Percentiles rank a stretch among this genome's conserved stretches.
Conservation (phyloP, 1,284 basidiomycete species). For the Tremellales sp. region DNA sequence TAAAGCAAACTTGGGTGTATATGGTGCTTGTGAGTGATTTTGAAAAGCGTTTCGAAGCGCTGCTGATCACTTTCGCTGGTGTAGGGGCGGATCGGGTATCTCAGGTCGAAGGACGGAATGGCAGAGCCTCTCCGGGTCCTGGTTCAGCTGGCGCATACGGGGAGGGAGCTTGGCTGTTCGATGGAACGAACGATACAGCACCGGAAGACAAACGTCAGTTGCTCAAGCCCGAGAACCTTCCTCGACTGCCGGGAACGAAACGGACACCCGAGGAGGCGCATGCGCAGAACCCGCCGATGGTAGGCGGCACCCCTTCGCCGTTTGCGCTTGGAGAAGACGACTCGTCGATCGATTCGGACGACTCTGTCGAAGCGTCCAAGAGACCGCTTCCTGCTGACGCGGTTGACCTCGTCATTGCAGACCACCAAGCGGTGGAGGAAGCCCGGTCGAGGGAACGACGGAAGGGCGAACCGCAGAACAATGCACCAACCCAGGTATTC, state of each 20-base stretch:
- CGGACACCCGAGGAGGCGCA: no score
- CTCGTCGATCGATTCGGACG: conserved; percentile 44
- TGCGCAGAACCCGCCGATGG: no score
- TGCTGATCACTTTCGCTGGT: no score
- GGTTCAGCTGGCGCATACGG: no score
- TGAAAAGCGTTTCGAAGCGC: no score
- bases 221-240: no score
- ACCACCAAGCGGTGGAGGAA: conserved; percentile 46
- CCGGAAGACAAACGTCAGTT: no score
- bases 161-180: conserved; percentile 27
- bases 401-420: conserved; percentile 64
- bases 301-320: no score
- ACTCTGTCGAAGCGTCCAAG: conserved; percentile 32
- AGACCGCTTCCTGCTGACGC: conserved; percentile 61
- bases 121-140: no score
- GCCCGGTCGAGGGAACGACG: conserved; percentile 27
- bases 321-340: conserved; percentile 28
- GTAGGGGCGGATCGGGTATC: conserved; percentile 37
- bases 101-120: no score
- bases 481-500: conserved; percentile 38
- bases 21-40: conserved; percentile 43
- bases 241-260: no score
- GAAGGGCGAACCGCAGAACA: conserved; percentile 38
- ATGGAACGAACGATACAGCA: conserved; percentile 40
- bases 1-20: conserved; percentile 27